Base-by-base conservation (phyloP, 441 rosid genomes). In the Metrosideros polymorpha region DNA sequence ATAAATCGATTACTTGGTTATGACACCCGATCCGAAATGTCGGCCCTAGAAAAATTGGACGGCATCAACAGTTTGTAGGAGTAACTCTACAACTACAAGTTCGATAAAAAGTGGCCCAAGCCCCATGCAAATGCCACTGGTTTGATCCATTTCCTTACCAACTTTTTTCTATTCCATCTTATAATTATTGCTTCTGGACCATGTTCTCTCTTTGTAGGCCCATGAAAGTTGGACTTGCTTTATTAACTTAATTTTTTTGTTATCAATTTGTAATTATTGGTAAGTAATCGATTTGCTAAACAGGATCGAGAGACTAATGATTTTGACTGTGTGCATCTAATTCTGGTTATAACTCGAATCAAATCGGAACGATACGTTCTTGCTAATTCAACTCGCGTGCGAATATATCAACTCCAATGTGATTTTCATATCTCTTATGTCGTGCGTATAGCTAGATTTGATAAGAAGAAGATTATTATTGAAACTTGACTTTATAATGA, bases 361-460 rank as follows among this genome's bases (percentile, higher is more conserved):
- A 22, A 19, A 71, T 35, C 0, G 45, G 27, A 66, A 19, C 27
- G 6, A 66, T 9, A 66, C 6, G 77, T 66, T 35, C 45, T 66
- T 35, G 79, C 79, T 10, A 22, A 5, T 35, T 35, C 79, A 39
- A 22, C 47, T 22, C 2, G 9, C 15, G 1, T 10, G 47, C n/a
- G n/a, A 32, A 2, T 63, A 18, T 9, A 32, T 32, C 27, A 22
- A 30, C 13, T 63, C 12, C 6, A 63, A 17, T 30, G n/a, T 59
- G 18, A 61, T 61, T 61, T 59, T 30, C 24, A 15, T 1, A 61
- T 61, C 24, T 61, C 24, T 15, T 61, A 30, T 15, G 71, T 25
- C 3, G 17, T 3, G 8, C 6, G 35, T 7, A 29, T 0, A 61
- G 0, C 6, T 63, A 18, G 5, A 4, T 18, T 1, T 59, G 18